These are phyloP conservation scores for Xerocomus potaroensis DNA, from an alignment of 768 basidiomycete genomes.

Conservation along the genomic window DNA sequence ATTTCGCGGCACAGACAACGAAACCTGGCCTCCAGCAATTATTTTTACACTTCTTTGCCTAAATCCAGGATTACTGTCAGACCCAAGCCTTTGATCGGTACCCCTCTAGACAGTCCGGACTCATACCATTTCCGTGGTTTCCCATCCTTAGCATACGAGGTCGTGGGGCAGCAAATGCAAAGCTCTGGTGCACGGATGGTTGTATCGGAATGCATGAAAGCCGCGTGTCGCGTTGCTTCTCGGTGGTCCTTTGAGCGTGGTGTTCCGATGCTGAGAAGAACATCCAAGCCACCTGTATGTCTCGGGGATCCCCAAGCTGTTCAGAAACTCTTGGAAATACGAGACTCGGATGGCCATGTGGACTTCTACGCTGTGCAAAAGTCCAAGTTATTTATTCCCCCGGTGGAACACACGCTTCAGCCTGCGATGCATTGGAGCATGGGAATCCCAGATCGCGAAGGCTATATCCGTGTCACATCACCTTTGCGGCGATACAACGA, in stretches of 20 bases:
- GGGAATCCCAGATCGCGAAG: conserved; percentile 67
- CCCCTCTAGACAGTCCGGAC: conserved; percentile 25
- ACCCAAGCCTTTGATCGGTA: conserved; percentile 30
- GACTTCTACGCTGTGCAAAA: conserved; percentile 34
- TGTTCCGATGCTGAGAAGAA: conserved; percentile 63
- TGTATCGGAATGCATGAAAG: conserved; percentile 80
- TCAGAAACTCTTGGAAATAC: conserved; percentile 43
- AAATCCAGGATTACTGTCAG: conserved; percentile 25
- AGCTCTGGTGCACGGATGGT: conserved; percentile 47
- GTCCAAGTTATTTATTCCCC: conserved; percentile 31
- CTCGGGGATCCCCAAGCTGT: conserved; percentile 31
- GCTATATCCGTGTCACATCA: conserved; percentile 81
- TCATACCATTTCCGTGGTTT: conserved; percentile 43
- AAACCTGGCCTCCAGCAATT: conserved; percentile 17
- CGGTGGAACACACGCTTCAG: conserved; percentile 43
- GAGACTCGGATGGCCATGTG: conserved; percentile 46
- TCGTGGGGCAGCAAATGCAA: conserved; percentile 24
- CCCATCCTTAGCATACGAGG: conserved; percentile 46
- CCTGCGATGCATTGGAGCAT: conserved; percentile 65
- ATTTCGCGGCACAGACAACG: conserved; percentile 23
- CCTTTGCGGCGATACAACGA: conserved; percentile 86
- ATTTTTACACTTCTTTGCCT: conserved; percentile 25
- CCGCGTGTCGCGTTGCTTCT: conserved; percentile 74
- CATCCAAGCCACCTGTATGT: conserved; percentile 31
- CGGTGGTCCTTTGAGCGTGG: conserved; percentile 56